A percentile compares a stretch with the other conserved stretches of the same genome.
Evolutionary conservation across 106 monocot species (phyloP).

Genomic region (Dendrobium chrysotoxum): DNA sequence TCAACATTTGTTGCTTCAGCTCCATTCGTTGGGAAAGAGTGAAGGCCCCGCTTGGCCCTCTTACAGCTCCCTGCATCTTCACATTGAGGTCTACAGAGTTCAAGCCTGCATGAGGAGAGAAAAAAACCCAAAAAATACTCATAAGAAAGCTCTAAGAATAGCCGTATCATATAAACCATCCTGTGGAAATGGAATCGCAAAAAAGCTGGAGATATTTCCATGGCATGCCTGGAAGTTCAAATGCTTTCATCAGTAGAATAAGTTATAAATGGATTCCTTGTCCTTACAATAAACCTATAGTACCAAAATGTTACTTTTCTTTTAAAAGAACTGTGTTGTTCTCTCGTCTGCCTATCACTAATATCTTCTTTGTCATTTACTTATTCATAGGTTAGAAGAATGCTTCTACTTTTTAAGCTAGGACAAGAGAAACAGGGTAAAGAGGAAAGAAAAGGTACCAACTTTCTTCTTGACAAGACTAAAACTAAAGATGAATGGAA

Average conservation of each 20-base stretch:
- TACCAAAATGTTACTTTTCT: background rate
- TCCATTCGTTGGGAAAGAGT: conserved; percentile 9
- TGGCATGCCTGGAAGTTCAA: background rate
- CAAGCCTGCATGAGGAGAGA: background rate
- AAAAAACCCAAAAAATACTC: background rate
- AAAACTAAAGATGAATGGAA: conserved; percentile 9
- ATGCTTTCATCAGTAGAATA: background rate
- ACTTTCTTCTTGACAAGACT: conserved; percentile 13
- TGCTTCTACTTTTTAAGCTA: conserved; percentile 1
- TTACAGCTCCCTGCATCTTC: background rate
- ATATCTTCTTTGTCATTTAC: conserved; percentile 1
- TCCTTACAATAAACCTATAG: background rate
- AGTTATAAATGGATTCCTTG: background rate
- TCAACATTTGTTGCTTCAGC: conserved; percentile 7
- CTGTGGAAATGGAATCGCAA: no score
- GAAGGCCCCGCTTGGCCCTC: background rate
- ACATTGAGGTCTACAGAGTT: background rate
- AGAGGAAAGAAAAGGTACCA: background rate
- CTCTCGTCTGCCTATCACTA: background rate
- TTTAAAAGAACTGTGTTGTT: background rate
- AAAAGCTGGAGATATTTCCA: conserved; percentile 5
- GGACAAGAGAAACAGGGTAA: background rate
- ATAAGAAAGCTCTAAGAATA: background rate
- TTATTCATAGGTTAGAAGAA: conserved; percentile 3
- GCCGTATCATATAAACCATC: background rate